Percentiles rank a stretch among this genome's conserved stretches.
Conservation (phyloP, 2,329 filamentous ascomycete genomes). For the Alternaria consortialis region DNA sequence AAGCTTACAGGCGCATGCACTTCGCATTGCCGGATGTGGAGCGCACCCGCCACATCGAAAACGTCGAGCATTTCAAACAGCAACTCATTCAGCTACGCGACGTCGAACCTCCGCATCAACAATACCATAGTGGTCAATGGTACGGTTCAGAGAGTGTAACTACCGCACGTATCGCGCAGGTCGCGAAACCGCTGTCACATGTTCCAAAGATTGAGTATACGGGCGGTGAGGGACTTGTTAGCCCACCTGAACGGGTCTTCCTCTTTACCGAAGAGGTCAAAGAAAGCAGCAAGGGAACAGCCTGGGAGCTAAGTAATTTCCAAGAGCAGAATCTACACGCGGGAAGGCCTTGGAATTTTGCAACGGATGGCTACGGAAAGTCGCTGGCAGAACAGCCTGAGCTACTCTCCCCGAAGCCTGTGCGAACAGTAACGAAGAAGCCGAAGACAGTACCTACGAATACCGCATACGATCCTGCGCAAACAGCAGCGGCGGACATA, state of each 20-base stretch:
- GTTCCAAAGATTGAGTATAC: neutral
- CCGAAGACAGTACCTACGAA: neutral
- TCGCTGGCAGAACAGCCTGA: neutral
- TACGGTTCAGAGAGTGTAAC: neutral
- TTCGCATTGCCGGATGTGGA: neutral
- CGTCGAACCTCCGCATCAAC: neutral
- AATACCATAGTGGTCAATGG: constrained; percentile 2
- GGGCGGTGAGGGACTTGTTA: constrained; percentile 8
- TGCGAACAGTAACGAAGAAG: neutral
- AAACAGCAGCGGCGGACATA: neutral
- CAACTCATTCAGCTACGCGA: neutral
- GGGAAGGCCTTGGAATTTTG: neutral
- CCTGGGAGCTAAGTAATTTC: neutral
- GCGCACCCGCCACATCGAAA: neutral
- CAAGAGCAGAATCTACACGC: neutral
- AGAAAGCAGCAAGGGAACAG: neutral
- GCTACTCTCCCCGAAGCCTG: neutral
- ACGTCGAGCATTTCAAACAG: neutral
- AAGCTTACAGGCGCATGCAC: neutral
- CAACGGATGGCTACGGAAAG: neutral
- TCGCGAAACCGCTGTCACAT: neutral
- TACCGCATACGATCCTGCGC: neutral
- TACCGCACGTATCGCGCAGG: neutral
- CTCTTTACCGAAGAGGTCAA: neutral
- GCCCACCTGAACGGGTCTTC: neutral